Percentiles rank a stretch among this genome's conserved stretches.
These are phyloP conservation scores for Aschersonia sp. DNA, from an alignment of 2,329 filamentous ascomycete species.

Conservation along the genomic window DNA sequence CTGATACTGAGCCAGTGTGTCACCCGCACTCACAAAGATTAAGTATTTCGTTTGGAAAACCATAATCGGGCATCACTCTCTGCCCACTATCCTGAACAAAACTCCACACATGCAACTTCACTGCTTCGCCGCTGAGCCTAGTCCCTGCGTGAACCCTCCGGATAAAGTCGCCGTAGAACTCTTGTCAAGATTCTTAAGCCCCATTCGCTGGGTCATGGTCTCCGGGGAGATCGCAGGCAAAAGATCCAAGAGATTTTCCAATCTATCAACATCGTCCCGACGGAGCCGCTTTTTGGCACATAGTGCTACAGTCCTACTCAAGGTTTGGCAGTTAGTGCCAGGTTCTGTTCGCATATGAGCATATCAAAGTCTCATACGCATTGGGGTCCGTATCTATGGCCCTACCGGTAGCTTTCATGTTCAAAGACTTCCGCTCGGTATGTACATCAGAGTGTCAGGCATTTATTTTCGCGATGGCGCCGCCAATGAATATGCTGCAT, in stretches of 20 bases:
- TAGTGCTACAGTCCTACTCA: background rate
- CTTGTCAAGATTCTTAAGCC: background rate
- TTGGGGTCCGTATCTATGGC: constrained; percentile 4
- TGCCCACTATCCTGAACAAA: background rate
- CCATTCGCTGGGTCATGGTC: background rate
- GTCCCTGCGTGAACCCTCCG: background rate
- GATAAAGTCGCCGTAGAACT: background rate
- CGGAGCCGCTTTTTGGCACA: background rate
- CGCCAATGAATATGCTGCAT: constrained; percentile 2
- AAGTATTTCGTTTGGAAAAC: background rate
- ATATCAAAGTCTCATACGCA: background rate
- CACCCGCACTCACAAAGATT: background rate
- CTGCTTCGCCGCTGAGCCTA: background rate
- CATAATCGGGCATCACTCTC: background rate
- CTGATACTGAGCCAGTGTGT: background rate
- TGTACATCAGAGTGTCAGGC: constrained; percentile 5
- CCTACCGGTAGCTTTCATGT: constrained; percentile 4
- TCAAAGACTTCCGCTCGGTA: constrained; percentile 8
- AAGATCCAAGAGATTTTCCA: background rate
- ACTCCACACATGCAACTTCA: background rate
- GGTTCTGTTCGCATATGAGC: background rate
- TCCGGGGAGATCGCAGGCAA: background rate
- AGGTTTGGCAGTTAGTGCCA: background rate
- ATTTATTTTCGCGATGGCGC: background rate
- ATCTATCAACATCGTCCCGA: background rate